Conservation (phyloP, 129 eudicot species). For the Tanacetum coccineum region DNA sequence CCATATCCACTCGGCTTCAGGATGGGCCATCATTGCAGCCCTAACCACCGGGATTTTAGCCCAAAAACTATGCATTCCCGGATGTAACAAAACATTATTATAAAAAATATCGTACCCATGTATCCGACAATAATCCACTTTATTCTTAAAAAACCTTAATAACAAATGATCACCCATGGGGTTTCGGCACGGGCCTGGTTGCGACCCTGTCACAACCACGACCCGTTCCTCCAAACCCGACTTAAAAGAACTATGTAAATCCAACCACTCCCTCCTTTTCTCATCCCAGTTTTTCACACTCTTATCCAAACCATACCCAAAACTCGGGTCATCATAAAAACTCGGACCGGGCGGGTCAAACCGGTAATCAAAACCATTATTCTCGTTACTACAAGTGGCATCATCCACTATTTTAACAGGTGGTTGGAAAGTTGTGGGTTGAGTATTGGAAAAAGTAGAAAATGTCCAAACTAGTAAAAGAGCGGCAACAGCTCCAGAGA, state of each 20-base stretch:
- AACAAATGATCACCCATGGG: slow-evolving; percentile 69
- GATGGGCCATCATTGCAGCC: slow-evolving; percentile 84
- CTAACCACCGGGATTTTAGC: slow-evolving; percentile 63
- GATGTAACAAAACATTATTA: slow-evolving; percentile 62
- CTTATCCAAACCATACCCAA: slow-evolving; percentile 28
- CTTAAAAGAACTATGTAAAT: slow-evolving; percentile 48
- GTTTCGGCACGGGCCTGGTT: slow-evolving; percentile 63
- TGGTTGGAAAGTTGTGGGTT: slow-evolving; percentile 27
- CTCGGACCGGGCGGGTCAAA: slow-evolving; percentile 51
- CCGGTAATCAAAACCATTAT: slow-evolving; percentile 2
- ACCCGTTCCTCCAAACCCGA: slow-evolving; percentile 42
- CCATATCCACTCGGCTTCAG: slow-evolving; percentile 94
- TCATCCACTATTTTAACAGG: slow-evolving; percentile 2
- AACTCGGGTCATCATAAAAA: slow-evolving; percentile 48
- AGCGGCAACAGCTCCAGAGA: slow-evolving; percentile 46
- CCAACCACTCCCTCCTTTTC: slow-evolving; percentile 57
- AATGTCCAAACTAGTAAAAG: slow-evolving; percentile 49
- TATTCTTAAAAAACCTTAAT: slow-evolving; percentile 67
- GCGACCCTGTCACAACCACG: slow-evolving; percentile 65
- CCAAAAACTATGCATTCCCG: slow-evolving; percentile 63
- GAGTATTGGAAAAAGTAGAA: slow-evolving; percentile 43
- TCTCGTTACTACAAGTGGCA: background rate
- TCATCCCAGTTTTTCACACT: slow-evolving; percentile 58
- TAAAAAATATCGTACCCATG: slow-evolving; percentile 81
- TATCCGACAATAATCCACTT: slow-evolving; percentile 76